Base-by-base conservation (phyloP, 148 eudicot species). In the Selenicereus undatus region DNA sequence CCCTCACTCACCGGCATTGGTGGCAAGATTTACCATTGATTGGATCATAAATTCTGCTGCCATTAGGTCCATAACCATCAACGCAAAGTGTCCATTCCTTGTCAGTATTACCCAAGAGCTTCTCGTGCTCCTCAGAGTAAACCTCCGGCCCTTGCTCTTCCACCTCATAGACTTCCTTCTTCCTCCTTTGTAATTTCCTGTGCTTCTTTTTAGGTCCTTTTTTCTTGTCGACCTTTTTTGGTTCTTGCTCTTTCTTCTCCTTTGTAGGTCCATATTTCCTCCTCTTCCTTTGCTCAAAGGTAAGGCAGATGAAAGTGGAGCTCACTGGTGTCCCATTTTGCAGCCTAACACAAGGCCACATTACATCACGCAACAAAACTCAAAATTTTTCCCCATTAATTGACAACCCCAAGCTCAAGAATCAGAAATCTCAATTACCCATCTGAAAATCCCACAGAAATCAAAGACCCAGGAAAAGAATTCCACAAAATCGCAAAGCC, bases 11-110 rank as follows among this genome's bases (percentile, higher is more conserved):
- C 99, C 99, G 88, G 95, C 99, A 96, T 50, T 96, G 99, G 84
- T 96, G 99, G 76, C 99, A 96, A 85, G 94, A 92, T 83, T 93
- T 96, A 29, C 99, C 99, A 3, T 69, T 84, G 24, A 93, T 80
- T 0, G 87, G 85, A 88, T 93, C 97, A 82, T 96, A 96, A 69
- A 92, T 90, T 82, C 97, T 84, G 74, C 72, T 91, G 52, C 99
- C 98, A 77, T 93, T 89, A 14, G 88, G 76, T 65, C 91, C 92
- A 83, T 83, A 88, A 50, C 99, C 99, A 84, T 96, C 99, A 36
- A 91, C 95, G 36, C 89, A 92, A 73, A 89, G 88, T 32, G 91
- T 89, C 99, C 99, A 96, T 43, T 85, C 88, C 88, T 51, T 81
- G 66, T 92, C 90, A 26, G 98, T 86, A 85, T 70, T 85, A 3